Base-by-base conservation (phyloP, 1,139 yeast genomes). In the Geotrichum carabidarum region DNA sequence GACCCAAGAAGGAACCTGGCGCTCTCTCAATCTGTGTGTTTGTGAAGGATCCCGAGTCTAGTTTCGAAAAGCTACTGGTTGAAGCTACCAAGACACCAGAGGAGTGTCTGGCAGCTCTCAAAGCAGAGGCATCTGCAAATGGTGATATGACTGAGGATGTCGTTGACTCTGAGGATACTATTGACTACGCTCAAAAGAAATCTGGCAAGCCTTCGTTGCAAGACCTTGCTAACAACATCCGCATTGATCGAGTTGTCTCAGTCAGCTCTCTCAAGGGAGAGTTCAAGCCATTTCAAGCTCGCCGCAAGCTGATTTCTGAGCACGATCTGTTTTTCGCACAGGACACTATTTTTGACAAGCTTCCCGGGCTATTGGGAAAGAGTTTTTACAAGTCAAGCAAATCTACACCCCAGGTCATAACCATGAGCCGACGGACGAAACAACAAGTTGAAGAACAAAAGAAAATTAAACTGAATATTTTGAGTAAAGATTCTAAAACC, bases 321-420 rank as follows among this genome's bases (percentile, higher is more conserved):
- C 69, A 70, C 58, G 95, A 91, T 65, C 63, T 90, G 58, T 88
- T 93, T 68, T 69, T 93, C 51, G 58, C 58, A 27, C 54, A 93
- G 71, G 96, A 90, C 62, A 83, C 86, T 42, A 77, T 91, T 49
- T 76, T 89, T 55, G 83, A 90, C 51, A 76, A 87, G 59, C 77
- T 91, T 73, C 99, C 99, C 53, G 82, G 84, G 61, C 73, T 86
- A 45, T 75, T 93, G 60, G 96, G 97, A 51, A 88, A 88, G 71
- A 76, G 80, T 3, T 93, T 90, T 67, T 86, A 84, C 69, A 75
- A 75, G 58, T 74, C 77, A 55, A 69, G 74, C 34, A 54, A 51
- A 15, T 35, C 47, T n/a, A 47, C 51, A 30, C 57, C 57, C 17
- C 51, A 44, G 44, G 32, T 54, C 35, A 50, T 50, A 12, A 15